Evolutionary conservation across 2,329 filamentous ascomycete genomes (phyloP).

Genomic region (Arthroderma sp.): DNA sequence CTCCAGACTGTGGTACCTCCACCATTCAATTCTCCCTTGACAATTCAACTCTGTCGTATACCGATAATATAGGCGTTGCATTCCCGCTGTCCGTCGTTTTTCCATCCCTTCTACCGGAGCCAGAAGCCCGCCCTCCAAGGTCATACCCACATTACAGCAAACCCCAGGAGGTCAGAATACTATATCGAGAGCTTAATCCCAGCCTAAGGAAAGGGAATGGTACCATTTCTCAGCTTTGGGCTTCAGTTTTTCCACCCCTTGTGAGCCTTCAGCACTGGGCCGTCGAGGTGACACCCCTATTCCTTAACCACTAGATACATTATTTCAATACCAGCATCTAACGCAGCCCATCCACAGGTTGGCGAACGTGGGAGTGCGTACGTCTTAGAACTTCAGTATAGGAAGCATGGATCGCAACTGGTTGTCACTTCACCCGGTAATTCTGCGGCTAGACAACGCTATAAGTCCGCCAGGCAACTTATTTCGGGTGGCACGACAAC

Average conservation of each 20-base stretch:
- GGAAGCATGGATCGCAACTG: not conserved
- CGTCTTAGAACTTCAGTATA: not conserved
- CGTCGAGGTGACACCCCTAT: not conserved
- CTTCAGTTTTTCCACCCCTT: not conserved
- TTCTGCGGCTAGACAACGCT: not conserved
- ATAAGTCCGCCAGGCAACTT: not conserved
- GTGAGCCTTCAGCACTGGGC: conserved; percentile 3
- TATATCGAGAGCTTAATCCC: not conserved
- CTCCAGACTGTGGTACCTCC: too few species aligned
- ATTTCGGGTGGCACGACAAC: not conserved
- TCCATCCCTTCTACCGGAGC: too few species aligned
- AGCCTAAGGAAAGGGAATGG: not conserved
- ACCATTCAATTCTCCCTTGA: too few species aligned
- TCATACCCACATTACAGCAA: too few species aligned
- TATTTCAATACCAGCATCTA: not conserved
- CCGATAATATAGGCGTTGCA: too few species aligned
- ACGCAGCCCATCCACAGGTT: not conserved
- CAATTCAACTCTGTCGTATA: too few species aligned
- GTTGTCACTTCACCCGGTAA: not conserved
- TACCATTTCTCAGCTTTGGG: not conserved
- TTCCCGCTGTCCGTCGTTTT: too few species aligned
- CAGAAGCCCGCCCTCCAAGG: too few species aligned
- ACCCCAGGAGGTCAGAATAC: not conserved
- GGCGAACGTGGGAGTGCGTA: not conserved
- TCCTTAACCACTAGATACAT: not conserved